Evolutionary conservation across 768 basidiomycete species (phyloP).

Genomic region (Strobilomyces confusus): DNA sequence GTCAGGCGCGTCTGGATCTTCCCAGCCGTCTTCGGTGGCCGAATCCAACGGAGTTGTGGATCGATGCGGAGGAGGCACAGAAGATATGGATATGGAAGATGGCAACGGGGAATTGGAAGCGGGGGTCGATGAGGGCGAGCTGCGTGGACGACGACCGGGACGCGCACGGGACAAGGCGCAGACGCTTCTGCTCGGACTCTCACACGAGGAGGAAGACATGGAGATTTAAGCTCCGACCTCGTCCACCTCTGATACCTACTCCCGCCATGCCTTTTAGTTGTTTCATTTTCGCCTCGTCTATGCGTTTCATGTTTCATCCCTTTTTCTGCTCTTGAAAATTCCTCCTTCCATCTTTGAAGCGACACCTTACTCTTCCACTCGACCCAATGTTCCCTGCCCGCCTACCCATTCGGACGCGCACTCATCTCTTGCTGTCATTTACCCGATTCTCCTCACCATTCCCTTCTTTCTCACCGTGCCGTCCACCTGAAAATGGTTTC

Average conservation of each 20-base stretch:
- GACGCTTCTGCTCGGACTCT: neutral
- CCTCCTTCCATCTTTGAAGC: neutral
- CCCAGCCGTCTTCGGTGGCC: conserved; percentile 7
- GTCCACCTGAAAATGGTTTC: conserved; percentile 5
- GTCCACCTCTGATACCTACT: neutral
- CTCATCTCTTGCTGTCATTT: neutral
- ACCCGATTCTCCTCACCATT: neutral
- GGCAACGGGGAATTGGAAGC: neutral
- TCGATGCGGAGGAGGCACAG: neutral
- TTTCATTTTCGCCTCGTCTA: neutral
- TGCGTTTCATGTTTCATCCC: neutral
- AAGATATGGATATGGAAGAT: conserved; percentile 23
- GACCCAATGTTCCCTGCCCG: neutral
- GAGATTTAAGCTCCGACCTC: conserved; percentile 10
- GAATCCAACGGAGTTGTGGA: neutral
- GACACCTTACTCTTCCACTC: neutral
- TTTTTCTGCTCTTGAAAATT: neutral
- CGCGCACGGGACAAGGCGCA: conserved; percentile 18
- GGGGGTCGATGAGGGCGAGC: neutral
- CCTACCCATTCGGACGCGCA: neutral
- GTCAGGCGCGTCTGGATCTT: conserved; percentile 3
- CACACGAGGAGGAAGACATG: conserved; percentile 14
- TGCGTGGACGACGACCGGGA: conserved; percentile 18
- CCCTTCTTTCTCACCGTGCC: neutral
- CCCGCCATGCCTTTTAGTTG: neutral